phyloP scores from a whole-genome alignment of 192 early-diverging fungal species.

The Dissophora ornata region DNA sequence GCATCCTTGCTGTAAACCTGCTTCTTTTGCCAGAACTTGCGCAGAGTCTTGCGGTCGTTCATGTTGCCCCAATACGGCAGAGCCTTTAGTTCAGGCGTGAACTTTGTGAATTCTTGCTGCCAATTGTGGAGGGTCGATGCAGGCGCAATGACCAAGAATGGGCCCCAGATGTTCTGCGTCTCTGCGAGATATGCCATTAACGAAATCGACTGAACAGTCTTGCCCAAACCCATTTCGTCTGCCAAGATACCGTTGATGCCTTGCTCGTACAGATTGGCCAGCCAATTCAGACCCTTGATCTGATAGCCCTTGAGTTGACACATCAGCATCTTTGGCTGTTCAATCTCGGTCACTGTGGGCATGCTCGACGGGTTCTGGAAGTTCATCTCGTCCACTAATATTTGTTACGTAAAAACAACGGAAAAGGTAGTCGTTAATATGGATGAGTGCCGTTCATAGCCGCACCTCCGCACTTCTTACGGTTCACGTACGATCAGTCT shows the following conservation, averaged over 20 bases:
- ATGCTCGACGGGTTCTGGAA: conserved; percentile 86
- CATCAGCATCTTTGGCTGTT: conserved; percentile 88
- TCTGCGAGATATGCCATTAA: conserved; percentile 90
- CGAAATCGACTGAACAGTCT: conserved; percentile 93
- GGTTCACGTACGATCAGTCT: conserved; percentile 57
- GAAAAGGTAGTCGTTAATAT: neutral
- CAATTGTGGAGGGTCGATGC: conserved; percentile 92
- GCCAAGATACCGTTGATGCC: conserved; percentile 93
- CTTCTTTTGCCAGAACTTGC: conserved; percentile 83
- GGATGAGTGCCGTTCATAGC: too few species aligned
- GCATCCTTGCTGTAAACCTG: conserved; percentile 79
- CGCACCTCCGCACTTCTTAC: neutral
- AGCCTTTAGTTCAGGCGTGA: conserved; percentile 80
- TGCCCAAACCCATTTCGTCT: conserved; percentile 89
- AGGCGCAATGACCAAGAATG: conserved; percentile 90
- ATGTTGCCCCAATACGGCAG: conserved; percentile 91
- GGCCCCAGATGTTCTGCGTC: conserved; percentile 88
- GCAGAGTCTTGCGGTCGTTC: conserved; percentile 84
- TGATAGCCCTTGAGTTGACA: conserved; percentile 87
- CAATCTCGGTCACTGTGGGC: conserved; percentile 73
- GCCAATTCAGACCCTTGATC: conserved; percentile 87
- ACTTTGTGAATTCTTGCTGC: conserved; percentile 88
- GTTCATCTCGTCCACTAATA: conserved; percentile 82
- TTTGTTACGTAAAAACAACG: neutral
- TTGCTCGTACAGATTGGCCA: conserved; percentile 86